Conservation (phyloP, 495 filamentous ascomycete genomes). For the Tuber aestivum region DNA sequence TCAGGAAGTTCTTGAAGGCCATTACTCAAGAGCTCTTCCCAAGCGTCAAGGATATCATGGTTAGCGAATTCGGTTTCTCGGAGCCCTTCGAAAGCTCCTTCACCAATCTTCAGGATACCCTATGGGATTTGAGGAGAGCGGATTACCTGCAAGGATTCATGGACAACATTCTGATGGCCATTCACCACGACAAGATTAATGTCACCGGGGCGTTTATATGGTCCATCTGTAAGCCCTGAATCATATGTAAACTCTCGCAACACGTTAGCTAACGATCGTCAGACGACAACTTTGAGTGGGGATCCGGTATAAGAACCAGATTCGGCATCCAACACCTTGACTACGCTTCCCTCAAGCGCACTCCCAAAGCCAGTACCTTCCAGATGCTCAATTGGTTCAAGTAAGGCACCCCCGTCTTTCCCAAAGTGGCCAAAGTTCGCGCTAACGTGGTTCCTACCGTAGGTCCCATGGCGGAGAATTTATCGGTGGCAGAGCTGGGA, state of each 20-base stretch:
- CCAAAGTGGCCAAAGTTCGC: not conserved
- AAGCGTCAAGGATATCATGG: slow-evolving; percentile 44
- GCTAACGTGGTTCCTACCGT: not conserved
- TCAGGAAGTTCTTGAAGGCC: slow-evolving; percentile 46
- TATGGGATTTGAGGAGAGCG: slow-evolving; percentile 45
- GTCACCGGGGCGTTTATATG: slow-evolving; percentile 48
- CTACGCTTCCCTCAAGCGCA: slow-evolving; percentile 44
- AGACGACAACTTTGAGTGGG: slow-evolving; percentile 49
- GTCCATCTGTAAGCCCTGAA: slow-evolving; percentile 42
- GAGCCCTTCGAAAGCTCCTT: slow-evolving; percentile 47
- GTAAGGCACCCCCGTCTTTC: not conserved
- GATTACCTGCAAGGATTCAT: slow-evolving; percentile 47
- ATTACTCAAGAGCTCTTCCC: slow-evolving; percentile 49
- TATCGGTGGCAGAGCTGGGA: slow-evolving; percentile 12
- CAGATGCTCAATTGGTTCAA: slow-evolving; percentile 49
- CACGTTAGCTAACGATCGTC: slow-evolving; percentile 16
- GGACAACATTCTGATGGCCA: slow-evolving; percentile 45
- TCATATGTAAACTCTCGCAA: not conserved
- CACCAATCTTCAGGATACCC: slow-evolving; percentile 40
- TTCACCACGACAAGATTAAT: slow-evolving; percentile 44
- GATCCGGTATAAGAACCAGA: slow-evolving; percentile 39
- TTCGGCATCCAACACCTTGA: slow-evolving; percentile 49
- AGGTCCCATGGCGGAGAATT: slow-evolving; percentile 22
- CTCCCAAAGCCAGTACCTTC: slow-evolving; percentile 47
- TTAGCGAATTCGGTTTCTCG: slow-evolving; percentile 49